These are phyloP conservation scores for Pinus tabuliformis DNA, from an alignment of 75 land plant species.

Conservation along the genomic window DNA sequence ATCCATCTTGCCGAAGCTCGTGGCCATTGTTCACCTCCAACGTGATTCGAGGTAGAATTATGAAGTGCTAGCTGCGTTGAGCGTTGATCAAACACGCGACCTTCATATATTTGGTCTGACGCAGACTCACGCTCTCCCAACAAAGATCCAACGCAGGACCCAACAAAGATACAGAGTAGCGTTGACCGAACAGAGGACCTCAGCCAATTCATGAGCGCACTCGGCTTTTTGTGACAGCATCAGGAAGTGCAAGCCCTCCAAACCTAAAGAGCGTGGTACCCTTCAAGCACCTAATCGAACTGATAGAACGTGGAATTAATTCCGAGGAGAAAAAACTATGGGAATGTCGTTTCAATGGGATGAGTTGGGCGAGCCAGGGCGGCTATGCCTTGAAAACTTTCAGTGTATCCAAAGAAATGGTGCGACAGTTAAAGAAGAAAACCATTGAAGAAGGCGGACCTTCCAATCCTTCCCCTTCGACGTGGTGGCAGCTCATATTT, in stretches of 20 bases:
- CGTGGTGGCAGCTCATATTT: constrained; percentile 41
- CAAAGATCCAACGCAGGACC: too few relatives aligned
- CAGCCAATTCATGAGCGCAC: constrained; percentile 40
- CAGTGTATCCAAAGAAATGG: constrained; percentile 12
- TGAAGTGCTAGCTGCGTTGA: too few relatives aligned
- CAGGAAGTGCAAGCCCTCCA: not conserved
- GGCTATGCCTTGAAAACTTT: constrained; percentile 29
- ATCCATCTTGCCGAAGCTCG: too few relatives aligned
- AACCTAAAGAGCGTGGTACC: constrained; percentile 15
- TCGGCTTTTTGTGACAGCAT: constrained; percentile 13
- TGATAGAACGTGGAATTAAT: constrained; percentile 24
- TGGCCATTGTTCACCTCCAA: too few relatives aligned
- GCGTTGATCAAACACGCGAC: too few relatives aligned
- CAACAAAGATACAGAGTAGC: too few relatives aligned
- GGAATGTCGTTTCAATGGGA: constrained; percentile 6
- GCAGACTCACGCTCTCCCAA: too few relatives aligned
- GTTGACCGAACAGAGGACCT: too few relatives aligned
- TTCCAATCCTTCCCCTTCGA: constrained; percentile 30
- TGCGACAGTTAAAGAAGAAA: constrained; percentile 27
- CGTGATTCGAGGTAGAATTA: too few relatives aligned
- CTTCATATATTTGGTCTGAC: too few relatives aligned
- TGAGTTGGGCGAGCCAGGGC: constrained; percentile 8
- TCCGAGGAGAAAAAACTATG: constrained; percentile 2
- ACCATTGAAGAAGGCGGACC: not conserved
- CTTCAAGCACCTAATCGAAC: constrained; percentile 26